Conservation (phyloP, 2,329 filamentous ascomycete species). For the Celoporthe dispersa region DNA sequence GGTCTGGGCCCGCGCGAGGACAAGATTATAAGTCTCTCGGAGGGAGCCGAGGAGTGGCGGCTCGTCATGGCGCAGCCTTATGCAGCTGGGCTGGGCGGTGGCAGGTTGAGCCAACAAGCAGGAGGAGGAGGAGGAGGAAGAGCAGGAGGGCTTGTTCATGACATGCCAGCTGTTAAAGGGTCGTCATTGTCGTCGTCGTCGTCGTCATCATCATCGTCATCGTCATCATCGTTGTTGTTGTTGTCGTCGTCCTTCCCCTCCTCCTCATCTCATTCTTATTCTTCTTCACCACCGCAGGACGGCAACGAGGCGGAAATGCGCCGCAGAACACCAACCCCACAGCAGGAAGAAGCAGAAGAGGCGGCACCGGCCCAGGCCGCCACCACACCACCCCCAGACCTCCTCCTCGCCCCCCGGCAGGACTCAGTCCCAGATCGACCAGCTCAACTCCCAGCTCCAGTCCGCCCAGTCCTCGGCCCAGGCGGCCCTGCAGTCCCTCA, state of each 20-base stretch:
- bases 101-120: not conserved
- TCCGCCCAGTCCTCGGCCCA: slow-evolving; percentile 38
- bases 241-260: not conserved
- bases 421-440: slow-evolving; percentile 34
- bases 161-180: not conserved
- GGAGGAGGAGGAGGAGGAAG: not conserved
- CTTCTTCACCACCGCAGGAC: not conserved
- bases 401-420: slow-evolving; percentile 30
- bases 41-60: not conserved
- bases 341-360: slow-evolving; percentile 4
- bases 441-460: slow-evolving; percentile 30
- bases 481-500: slow-evolving; percentile 36
- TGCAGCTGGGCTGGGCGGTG: not conserved
- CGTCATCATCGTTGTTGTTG: not conserved
- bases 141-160: not conserved
- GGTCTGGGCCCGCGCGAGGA: not conserved
- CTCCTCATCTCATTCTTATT: no score
- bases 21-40: not conserved
- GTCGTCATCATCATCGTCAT: not conserved
- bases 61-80: not conserved
- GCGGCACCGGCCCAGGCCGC: slow-evolving; percentile 27
- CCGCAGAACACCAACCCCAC: slow-evolving; percentile 19
- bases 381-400: slow-evolving; percentile 33
- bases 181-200: not conserved
- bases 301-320: slow-evolving; percentile 4